Evolutionary conservation across 2,329 filamentous ascomycete genomes (phyloP).

Genomic region (Geoglossum cookeanum): DNA sequence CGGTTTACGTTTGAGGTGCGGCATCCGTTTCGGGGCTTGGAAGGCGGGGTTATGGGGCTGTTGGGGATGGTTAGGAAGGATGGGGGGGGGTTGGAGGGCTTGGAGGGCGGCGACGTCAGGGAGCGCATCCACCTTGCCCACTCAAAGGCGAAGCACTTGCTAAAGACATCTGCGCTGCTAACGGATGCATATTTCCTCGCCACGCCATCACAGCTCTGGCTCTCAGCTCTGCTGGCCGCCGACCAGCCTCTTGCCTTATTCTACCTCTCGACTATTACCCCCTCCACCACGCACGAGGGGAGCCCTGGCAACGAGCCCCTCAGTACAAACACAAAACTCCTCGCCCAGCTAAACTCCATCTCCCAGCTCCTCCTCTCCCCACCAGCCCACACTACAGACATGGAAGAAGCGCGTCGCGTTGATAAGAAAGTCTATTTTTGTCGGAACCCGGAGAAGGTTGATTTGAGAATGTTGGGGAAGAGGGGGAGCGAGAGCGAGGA

Average conservation of each 20-base stretch:
- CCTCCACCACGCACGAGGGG: background rate
- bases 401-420: slow-evolving; percentile 25
- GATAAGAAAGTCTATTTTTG: slow-evolving; percentile 30
- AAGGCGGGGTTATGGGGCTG: slow-evolving; percentile 73
- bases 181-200: slow-evolving; percentile 97
- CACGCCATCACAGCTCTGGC: slow-evolving; percentile 84
- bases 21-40: slow-evolving; percentile 74
- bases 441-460: slow-evolving; percentile 28
- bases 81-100: background rate
- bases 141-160: slow-evolving; percentile 47
- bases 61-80: slow-evolving; percentile 34
- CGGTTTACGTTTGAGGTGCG: slow-evolving; percentile 86
- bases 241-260: slow-evolving; percentile 42
- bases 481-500: slow-evolving; percentile 15
- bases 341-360: background rate
- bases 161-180: slow-evolving; percentile 63
- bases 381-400: slow-evolving; percentile 18
- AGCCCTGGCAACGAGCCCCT: no score
- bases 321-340: background rate
- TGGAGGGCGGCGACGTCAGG: slow-evolving; percentile 11
- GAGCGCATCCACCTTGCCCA: slow-evolving; percentile 44
- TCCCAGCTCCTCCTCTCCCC: slow-evolving; percentile 6
- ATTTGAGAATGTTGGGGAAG: slow-evolving; percentile 18
- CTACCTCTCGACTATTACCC: slow-evolving; percentile 24
- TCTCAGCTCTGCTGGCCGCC: slow-evolving; percentile 58